These are phyloP conservation scores for Akebia trifoliata DNA, from an alignment of 164 flowering plant genomes.

Conservation along the genomic window DNA sequence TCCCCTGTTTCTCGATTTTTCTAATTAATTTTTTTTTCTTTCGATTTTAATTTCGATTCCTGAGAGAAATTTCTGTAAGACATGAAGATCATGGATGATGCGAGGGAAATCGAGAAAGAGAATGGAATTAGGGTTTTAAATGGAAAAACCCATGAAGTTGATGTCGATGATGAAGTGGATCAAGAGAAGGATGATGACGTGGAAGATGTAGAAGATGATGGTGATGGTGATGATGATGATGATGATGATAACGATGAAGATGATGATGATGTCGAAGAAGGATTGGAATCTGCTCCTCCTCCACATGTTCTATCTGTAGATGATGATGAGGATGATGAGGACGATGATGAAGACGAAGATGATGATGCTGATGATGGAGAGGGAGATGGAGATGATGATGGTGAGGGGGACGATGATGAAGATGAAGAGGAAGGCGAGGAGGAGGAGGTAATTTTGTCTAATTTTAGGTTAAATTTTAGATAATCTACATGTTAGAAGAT, in stretches of 20 bases:
- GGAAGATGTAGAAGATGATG: too few relatives aligned
- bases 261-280: too few relatives aligned
- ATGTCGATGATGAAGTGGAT: too few relatives aligned
- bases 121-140: constrained; percentile 27
- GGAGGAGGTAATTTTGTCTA: too few relatives aligned
- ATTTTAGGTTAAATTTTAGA: too few relatives aligned
- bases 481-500: too few relatives aligned
- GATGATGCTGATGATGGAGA: constrained; percentile 20
- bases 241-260: too few relatives aligned
- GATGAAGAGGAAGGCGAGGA: too few relatives aligned
- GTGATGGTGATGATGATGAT: too few relatives aligned
- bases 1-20: constrained; percentile 11
- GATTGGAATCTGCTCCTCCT: too few relatives aligned
- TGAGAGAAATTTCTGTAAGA: background rate
- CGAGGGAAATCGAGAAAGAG: constrained; percentile 25
- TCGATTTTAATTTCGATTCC: constrained; percentile 7
- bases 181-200: too few relatives aligned
- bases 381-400: constrained; percentile 27
- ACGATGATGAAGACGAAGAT: constrained; percentile 22
- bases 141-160: constrained; percentile 21
- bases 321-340: constrained; percentile 30
- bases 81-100: constrained; percentile 27
- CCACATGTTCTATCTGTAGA: too few relatives aligned
- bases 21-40: constrained; percentile 9
- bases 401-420: constrained; percentile 12